These are phyloP conservation scores for Panaeolus papilionaceus DNA, from an alignment of 768 basidiomycete species.

Conservation along the genomic window DNA sequence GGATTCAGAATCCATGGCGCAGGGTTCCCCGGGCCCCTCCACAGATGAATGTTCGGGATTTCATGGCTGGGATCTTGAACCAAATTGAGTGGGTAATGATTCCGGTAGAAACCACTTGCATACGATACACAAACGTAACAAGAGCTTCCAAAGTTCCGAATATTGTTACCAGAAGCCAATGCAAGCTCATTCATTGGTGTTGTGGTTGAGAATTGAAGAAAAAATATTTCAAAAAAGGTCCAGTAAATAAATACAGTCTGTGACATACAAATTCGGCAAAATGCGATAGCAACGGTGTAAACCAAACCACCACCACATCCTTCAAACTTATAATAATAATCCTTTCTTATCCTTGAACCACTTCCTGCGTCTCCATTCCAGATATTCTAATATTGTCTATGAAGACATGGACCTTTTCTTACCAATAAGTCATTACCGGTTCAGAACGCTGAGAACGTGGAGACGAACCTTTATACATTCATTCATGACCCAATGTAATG, in stretches of 20 bases:
- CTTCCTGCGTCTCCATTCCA: not conserved
- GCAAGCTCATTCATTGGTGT: not conserved
- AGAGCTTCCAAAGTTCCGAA: slow-evolving; percentile 11
- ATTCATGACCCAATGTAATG: not conserved
- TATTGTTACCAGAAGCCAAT: slow-evolving; percentile 5
- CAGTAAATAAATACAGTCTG: not conserved
- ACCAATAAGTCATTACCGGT: not conserved
- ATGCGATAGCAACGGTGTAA: not conserved
- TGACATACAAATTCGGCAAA: not conserved
- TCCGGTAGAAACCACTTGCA: slow-evolving; percentile 5
- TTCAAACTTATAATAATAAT: not conserved
- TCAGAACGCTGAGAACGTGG: slow-evolving; percentile 3
- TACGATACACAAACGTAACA: slow-evolving; percentile 1
- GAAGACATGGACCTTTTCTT: not conserved
- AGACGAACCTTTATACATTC: not conserved
- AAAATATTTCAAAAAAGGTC: not conserved
- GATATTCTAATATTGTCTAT: not conserved
- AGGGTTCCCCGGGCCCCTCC: not conserved
- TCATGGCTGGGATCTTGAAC: slow-evolving; percentile 1
- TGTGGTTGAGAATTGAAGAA: not conserved
- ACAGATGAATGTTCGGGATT: slow-evolving; percentile 7
- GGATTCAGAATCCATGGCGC: not conserved
- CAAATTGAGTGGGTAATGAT: slow-evolving; percentile 4
- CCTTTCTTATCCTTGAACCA: not conserved
- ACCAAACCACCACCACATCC: not conserved